Evolutionary conservation across 202 grass and related monocot genomes (phyloP).

Genomic region (Cymbopogon flexuosus): DNA sequence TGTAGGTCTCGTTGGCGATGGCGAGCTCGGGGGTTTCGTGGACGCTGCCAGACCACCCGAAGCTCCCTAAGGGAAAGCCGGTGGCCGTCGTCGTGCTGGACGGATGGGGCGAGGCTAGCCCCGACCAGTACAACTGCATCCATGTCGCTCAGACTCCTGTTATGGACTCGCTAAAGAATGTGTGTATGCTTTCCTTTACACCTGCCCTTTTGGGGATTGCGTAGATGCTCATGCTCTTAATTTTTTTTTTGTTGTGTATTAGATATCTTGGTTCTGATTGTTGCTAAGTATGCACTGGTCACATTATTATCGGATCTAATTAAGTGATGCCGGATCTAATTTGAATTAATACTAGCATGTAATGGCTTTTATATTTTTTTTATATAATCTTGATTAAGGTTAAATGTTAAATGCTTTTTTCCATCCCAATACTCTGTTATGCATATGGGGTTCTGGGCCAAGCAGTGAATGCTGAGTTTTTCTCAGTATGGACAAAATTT

Average conservation of each 20-base stretch:
- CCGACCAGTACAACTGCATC: constrained; percentile 97
- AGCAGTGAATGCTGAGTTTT: not conserved
- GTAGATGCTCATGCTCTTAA: too few species aligned
- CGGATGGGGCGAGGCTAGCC: constrained; percentile 94
- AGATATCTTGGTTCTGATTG: not conserved
- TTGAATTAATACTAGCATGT: not conserved
- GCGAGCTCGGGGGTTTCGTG: constrained; percentile 45
- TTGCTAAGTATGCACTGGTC: not conserved
- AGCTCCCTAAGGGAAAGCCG: constrained; percentile 78
- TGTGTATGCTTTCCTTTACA: constrained; percentile 12
- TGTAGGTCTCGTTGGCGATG: constrained; percentile 46
- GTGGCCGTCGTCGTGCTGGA: constrained; percentile 87
- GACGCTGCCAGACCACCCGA: constrained; percentile 76
- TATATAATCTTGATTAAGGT: not conserved
- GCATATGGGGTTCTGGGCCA: not conserved
- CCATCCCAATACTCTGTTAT: not conserved
- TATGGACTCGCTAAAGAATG: constrained; percentile 96
- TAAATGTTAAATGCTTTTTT: not conserved
- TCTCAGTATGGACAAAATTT: not conserved
- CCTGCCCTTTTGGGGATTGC: too few species aligned
- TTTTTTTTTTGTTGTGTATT: too few species aligned
- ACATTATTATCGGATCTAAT: not conserved
- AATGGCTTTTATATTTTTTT: not conserved
- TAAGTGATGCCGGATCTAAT: not conserved
- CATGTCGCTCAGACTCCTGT: constrained; percentile 81